Evolutionary conservation across 805 yeast genomes (phyloP), one percentile per base, ranked within the genome.

Genomic region (Brettanomyces custersianus): DNA sequence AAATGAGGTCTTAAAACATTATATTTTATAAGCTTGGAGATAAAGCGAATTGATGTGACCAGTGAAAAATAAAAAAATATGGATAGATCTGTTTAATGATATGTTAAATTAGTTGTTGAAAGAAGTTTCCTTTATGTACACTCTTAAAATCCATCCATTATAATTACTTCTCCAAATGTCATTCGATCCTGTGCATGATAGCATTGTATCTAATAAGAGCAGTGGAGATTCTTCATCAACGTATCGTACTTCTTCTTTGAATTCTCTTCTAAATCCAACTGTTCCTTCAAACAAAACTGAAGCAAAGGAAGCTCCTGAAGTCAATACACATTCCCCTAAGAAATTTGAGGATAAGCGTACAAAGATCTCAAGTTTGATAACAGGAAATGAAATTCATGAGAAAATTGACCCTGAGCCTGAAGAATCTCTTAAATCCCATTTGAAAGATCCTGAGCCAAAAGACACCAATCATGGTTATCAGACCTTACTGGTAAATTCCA

Each of bases 121-220:
- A n/a, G n/a, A n/a, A n/a, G n/a, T n/a, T n/a, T n/a, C n/a, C n/a
- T n/a, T n/a, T n/a, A n/a, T n/a, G n/a, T n/a, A n/a, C n/a, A n/a
- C n/a, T n/a, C n/a, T n/a, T n/a, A n/a, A n/a, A n/a, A n/a, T n/a
- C n/a, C n/a, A n/a, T n/a, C n/a, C n/a, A n/a, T n/a, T n/a, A n/a
- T n/a, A n/a, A n/a, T n/a, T n/a, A n/a, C n/a, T n/a, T n/a, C n/a
- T n/a, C n/a, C n/a, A n/a, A n/a, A 51, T 51, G 56, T 51, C 56
- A n/a, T 51, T 48, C 31, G 54, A 51, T 37, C 56, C 56, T 7
- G 46, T 49, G 15, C 52, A 47, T 16, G 56, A 51, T 31, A 49
- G 56, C 26, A 41, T 45, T 4, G 35, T 21, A 23, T 23, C 24
- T 20, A 30, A 30, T n/a, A 30, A 20, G 15, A 19, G 15, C 15